Base-by-base conservation (phyloP, 352 stramenopile species). In the Pythium myriotylum region DNA sequence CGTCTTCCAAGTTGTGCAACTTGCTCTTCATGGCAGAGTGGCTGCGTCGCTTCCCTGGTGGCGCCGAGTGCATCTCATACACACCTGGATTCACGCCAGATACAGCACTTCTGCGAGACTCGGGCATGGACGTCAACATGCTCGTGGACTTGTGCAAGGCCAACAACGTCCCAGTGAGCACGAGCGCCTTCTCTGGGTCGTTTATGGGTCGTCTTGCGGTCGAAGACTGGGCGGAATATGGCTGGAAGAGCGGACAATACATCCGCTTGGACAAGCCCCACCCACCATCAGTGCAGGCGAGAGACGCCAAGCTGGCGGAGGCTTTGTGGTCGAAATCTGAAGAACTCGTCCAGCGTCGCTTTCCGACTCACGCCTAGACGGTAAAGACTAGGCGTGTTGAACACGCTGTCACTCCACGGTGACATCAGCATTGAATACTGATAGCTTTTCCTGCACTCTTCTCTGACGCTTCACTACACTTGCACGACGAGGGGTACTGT, bases 1-100 rank as follows among this genome's bases (percentile, higher is more conserved):
- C 58, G 32, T 71, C 67, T 8, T 70, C 52, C 51, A 75, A 78
- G 59, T 59, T 78, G 6, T 67, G 59, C 48, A 73, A 73, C 48
- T n/a, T 73, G 19, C 42, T 75, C 3, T 68, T 67, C 40, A 43
- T 39, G 26, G 55, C 62, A 19, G 70, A 73, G 55, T 68, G 62
- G 20, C 40, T 54, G 3, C 70, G 62, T 20, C 67, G 62, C 17
- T 75, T 59, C 59, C 67, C 66, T 2, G 35, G 49, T 1, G 42
- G 49, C 4, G 2, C 62, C 8, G 48, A 61, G 40, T 39, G 39
- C 9, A 49, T 70, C 37, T 23, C 62, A 29, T 70, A 65, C 62
- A 57, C 62, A 24, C 62, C 62, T 4, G 62, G 62, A 1, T 61
- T 58, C 41, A 70, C 55, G 22, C 62, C 54, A 0, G 62, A 70